Evolutionary conservation across 352 stramenopile genomes (phyloP), one percentile per base, ranked within the genome.

Genomic region (Phytophthora podocarpi): DNA sequence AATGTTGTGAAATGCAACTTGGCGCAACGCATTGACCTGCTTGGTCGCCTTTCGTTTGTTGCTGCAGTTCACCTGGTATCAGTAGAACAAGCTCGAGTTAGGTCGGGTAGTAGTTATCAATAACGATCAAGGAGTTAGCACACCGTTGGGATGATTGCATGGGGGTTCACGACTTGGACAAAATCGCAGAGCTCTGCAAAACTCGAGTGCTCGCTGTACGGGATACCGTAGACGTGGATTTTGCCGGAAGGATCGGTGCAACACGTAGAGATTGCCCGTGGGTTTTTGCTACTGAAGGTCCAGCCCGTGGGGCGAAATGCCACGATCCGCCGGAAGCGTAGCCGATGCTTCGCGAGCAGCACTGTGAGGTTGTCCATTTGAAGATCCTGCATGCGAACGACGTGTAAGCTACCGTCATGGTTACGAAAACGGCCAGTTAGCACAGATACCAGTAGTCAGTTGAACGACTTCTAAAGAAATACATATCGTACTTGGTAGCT

Each of bases 131-230:
- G 41, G 31, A 46, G 15, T 23, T 4, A 18, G 42, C 73, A 78
- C 15, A 98, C 94, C 35, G 95, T 98, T 15, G 95, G 94, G 30
- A 97, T 96, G 50, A 98, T 98, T 34, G 74, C 73, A 8, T 81
- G 75, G 4, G 93, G 94, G 27, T 96, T 93, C 26, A 90, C 67
- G 6, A 93, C 74, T 70, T 87, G 89, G 18, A 92, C 67, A 62
- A 98, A 98, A 35, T 98, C 89, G 28, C 93, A 87, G 8, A 99
- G 79, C 68, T 99, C 97, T 5, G 84, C 83, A 68, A 98, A 99
- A 62, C 86, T 98, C 21, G 90, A 98, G 72, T 99, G 97, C 58
- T 99, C 97, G 59, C 89, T 98, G 78, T 99, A 99, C 3, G 97
- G 97, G 32, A 99, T 89, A 45, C 90, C 92, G 67, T 98, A 97